Conservation (phyloP, 2,329 filamentous ascomycete species). For the Pseudocercospora ulei region DNA sequence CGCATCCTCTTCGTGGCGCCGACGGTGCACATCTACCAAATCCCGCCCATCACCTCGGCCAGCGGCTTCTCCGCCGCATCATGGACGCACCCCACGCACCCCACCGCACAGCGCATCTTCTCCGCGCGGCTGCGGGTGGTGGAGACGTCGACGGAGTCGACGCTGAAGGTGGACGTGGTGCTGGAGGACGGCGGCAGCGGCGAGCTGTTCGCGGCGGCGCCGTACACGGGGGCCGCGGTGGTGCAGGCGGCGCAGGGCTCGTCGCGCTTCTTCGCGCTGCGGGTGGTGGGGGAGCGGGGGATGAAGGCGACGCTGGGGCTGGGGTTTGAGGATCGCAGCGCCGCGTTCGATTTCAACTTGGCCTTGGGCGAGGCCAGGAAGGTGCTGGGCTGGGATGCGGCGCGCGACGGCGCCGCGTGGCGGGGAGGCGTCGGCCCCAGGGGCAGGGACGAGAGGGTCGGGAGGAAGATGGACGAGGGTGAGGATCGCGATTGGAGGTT, state of each 20-base stretch:
- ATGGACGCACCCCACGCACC: constrained; percentile 61
- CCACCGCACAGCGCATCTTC: constrained; percentile 65
- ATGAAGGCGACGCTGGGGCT: constrained; percentile 72
- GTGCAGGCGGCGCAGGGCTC: constrained; percentile 74
- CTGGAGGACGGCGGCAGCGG: constrained; percentile 66
- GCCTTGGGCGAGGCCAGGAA: constrained; percentile 68
- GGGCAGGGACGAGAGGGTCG: constrained; percentile 21
- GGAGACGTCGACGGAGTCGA: constrained; percentile 29
- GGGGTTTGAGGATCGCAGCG: constrained; percentile 76
- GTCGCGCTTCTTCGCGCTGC: constrained; percentile 72
- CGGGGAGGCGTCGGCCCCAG: constrained; percentile 36
- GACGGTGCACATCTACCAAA: constrained; percentile 74
- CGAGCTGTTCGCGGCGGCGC: constrained; percentile 72
- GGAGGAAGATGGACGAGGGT: constrained; percentile 41
- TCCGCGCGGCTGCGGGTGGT: constrained; percentile 61
- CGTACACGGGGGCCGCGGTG: constrained; percentile 56
- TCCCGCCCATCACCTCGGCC: constrained; percentile 67
- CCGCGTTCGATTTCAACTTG: constrained; percentile 78
- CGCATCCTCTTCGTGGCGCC: constrained; percentile 68
- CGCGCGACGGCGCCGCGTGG: constrained; percentile 43
- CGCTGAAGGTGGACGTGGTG: constrained; percentile 50
- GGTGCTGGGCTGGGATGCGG: constrained; percentile 53
- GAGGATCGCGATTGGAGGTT: constrained; percentile 66
- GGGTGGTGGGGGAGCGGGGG: constrained; percentile 64
- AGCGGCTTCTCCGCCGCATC: constrained; percentile 67